Base-by-base conservation (phyloP, 1,139 yeast species). In the Pichia sp. region DNA sequence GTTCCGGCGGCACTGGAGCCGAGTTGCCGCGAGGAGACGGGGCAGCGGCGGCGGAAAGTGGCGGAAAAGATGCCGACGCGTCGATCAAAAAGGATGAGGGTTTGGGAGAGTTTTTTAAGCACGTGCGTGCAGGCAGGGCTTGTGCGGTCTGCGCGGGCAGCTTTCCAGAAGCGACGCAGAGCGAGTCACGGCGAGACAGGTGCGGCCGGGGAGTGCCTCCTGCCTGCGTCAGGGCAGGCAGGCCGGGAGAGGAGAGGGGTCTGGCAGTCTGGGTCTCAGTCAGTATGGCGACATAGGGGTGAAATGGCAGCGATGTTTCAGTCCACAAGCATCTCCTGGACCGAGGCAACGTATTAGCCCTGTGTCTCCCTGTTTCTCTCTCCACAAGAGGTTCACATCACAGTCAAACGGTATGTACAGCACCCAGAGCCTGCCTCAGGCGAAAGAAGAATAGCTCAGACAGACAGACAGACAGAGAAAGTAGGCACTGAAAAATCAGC, bases 381-480 rank as follows among this genome's bases (percentile, higher is more conserved):
- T 42, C 31, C 29, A 42, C 45, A 42, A 42, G 38, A 45, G 47
- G 34, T 45, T 11, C 16, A 30, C 47, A 45, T 30, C 47, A 29
- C 34, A 45, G 47, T 45, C 47, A 45, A 45, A 45, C 16, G 52
- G 52, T 49, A 49, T 43, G 52, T 49, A 49, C 47, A 42, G 10
- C 32, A 16, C 30, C 40, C 34, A 40, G n/a, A 19, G 10, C 26
- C 13, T 4, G 16, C 19, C 43, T 23, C 30, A 32, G 29, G 4
- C 34, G 16, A 8, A 15, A 23, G 26, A 23, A 23, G 26, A 23
- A 23, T 23, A 23, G 26, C 26, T 23, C 26, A 23, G 26, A 23
- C 26, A 23, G 26, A 23, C 26, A 23, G 26, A 23, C 26, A 23
- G 26, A 23, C 26, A 23, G 26, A 23, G 26, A 23, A 23, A 23